Evolutionary conservation across 257 asterid genomes (phyloP), one percentile per base, ranked within the genome.

Genomic region (Scutellaria barbata): DNA sequence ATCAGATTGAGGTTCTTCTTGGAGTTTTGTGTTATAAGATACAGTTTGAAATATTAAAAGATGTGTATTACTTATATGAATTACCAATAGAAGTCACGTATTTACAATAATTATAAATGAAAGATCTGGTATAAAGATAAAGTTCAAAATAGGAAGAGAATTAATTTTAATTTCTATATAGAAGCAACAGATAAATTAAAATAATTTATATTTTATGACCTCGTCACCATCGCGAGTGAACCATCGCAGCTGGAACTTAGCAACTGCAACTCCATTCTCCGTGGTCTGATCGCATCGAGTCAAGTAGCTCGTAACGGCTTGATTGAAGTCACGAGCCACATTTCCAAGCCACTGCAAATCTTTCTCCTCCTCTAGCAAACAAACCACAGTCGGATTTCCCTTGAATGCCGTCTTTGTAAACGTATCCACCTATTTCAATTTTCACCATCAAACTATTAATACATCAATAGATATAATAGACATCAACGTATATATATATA

Each of bases 271-370:
- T 30, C 35, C 35, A 30, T 30, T 2, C 35, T 30, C 35, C 35
- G 35, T 3, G 5, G 35, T 5, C 35, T 30, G 35, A 30, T 30
- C 35, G 1, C 17, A n/a, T 40, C 10, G 57, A 57, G 75, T 71
- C 68, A 71, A 58, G 57, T 22, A 71, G 39, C 77, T 40, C 9
- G 77, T 73, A 1, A 42, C 77, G 3, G 66, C 56, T 54, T 40
- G 56, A 16, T 64, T 63, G 40, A 73, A 73, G 59, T 73, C 72
- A 4, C 72, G 77, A 7, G 72, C 77, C 72, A 73, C 77, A 5
- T 5, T 30, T 6, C 10, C 54, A 0, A 73, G 77, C 77, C 77
- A 73, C 48, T 40, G 48, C 5, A 5, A n/a, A 25, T 63, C 71
- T 25, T 53, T 72, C 47, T 72, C 64, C 43, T 72, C 71, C 57